These are phyloP conservation scores for Astrothelium subdiscretum DNA, from an alignment of 495 filamentous ascomycete species.

Conservation along the genomic window DNA sequence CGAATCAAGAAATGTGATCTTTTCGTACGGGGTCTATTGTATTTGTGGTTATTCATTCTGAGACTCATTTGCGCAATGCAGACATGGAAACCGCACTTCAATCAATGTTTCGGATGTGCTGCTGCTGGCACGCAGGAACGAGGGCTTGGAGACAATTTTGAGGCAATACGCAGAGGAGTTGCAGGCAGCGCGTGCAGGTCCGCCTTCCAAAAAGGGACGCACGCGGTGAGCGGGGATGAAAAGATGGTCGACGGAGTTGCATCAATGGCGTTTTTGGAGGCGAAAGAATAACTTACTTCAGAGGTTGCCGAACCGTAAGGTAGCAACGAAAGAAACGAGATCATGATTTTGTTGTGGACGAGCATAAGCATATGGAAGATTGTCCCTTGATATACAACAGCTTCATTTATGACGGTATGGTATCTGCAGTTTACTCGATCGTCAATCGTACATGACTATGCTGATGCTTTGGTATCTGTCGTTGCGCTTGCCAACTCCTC, in stretches of 20 bases:
- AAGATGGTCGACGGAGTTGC: not conserved
- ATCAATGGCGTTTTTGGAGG: not conserved
- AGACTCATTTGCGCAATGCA: constrained; percentile 12
- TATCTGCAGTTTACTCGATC: not conserved
- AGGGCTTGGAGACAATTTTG: constrained; percentile 47
- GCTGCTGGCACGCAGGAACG: constrained; percentile 73
- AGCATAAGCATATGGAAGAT: too few species aligned
- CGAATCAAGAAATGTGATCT: too few species aligned
- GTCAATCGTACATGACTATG: not conserved
- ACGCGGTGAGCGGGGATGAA: not conserved
- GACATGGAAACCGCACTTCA: constrained; percentile 72
- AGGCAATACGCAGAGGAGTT: constrained; percentile 18
- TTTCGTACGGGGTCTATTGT: too few species aligned
- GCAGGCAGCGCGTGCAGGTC: constrained; percentile 5
- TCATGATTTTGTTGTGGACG: too few species aligned
- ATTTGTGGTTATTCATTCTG: not conserved
- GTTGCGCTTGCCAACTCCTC: not conserved
- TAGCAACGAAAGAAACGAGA: too few species aligned
- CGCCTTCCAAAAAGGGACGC: not conserved
- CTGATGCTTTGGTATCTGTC: not conserved
- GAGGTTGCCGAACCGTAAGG: too few species aligned
- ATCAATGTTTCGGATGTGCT: constrained; percentile 80
- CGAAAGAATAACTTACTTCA: not conserved
- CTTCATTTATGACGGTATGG: not conserved
- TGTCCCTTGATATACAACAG: too few species aligned